Evolutionary conservation across 768 basidiomycete species (phyloP).

Genomic region (Auricularia sp.): DNA sequence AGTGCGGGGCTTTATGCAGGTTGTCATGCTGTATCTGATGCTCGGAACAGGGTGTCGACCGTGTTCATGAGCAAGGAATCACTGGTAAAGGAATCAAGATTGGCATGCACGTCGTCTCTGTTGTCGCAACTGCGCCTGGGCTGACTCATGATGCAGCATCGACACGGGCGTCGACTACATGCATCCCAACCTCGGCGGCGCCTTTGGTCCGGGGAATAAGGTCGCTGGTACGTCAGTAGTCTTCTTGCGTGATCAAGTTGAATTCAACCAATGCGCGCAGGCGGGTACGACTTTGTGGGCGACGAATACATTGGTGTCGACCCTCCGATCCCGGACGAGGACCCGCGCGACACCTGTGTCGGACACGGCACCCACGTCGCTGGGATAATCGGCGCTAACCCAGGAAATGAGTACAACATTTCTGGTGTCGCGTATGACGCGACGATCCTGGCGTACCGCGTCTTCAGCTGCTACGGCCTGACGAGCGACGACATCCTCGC

Average conservation of each 20-base stretch:
- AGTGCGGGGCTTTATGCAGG: neutral
- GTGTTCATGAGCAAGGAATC: neutral
- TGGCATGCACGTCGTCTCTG: neutral
- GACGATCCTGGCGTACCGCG: neutral
- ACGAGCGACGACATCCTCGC: neutral
- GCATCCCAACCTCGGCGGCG: neutral
- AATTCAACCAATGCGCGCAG: neutral
- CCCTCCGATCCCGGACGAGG: neutral
- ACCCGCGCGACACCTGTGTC: neutral
- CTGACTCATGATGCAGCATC: neutral
- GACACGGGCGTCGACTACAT: neutral
- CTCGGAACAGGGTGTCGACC: neutral
- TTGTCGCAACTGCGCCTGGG: no score
- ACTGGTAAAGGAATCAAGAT: neutral
- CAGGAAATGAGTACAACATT: neutral
- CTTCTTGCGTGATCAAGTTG: neutral
- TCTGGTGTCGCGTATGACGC: neutral
- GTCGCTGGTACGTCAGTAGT: neutral
- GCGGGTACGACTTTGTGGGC: neutral
- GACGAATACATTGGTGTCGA: neutral
- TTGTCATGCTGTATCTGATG: neutral
- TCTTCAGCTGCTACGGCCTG: neutral
- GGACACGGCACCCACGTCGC: neutral
- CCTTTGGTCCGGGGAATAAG: neutral
- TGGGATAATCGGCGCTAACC: neutral